A percentile compares a stretch with the other conserved stretches of the same genome.
Conservation (phyloP, 2,329 filamentous ascomycete genomes). For the Teratosphaeria epicoccoides region DNA sequence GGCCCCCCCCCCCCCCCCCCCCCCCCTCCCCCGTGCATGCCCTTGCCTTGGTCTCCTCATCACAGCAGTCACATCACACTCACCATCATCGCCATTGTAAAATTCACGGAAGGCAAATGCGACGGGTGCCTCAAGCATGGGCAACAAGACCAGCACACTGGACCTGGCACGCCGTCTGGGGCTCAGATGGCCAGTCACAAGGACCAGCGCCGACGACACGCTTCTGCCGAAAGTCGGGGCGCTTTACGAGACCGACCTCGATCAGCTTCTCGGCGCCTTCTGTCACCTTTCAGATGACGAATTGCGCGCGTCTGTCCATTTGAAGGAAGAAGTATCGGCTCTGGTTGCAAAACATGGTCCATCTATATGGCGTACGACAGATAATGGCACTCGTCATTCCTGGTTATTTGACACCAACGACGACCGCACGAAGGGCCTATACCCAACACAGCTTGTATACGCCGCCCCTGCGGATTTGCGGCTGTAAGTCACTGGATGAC, state of each 20-base stretch:
- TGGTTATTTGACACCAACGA: background rate
- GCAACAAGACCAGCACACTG: no score
- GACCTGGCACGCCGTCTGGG: no score
- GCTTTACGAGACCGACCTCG: background rate
- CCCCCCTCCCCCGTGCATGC: no score
- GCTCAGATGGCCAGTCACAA: background rate
- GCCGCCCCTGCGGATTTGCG: no score
- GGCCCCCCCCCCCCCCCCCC: no score
- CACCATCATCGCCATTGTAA: no score
- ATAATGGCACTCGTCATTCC: background rate
- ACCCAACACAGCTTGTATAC: no score
- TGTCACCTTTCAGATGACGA: background rate
- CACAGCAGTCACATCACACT: no score
- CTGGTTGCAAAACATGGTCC: background rate
- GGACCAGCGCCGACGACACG: background rate
- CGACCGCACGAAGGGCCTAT: background rate
- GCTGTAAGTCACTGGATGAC: no score
- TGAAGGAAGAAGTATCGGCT: background rate
- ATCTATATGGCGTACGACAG: background rate
- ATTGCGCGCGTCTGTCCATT: background rate
- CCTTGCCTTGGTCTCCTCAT: no score
- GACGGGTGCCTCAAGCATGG: background rate
- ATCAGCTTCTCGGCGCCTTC: background rate
- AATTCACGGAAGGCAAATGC: background rate
- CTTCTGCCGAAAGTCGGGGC: background rate